Conservation (phyloP, 139 green algal genomes). For the Limnomonas spitsbergensis region DNA sequence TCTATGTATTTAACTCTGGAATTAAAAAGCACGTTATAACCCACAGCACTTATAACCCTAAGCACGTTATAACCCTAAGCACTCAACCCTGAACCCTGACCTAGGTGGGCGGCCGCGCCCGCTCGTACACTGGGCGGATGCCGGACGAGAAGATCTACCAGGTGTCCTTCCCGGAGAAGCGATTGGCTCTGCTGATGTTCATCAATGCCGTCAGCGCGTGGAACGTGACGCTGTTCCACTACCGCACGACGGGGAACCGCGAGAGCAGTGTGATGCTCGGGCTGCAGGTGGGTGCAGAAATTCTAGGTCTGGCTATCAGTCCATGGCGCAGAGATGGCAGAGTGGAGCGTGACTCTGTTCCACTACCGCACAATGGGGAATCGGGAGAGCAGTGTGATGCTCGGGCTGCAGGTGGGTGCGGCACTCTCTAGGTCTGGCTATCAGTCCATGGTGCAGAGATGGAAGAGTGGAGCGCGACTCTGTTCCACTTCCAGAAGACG, state of each 20-base stretch:
- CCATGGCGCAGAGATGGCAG: slow-evolving; percentile 48
- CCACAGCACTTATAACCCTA: too few relatives aligned
- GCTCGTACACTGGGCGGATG: slow-evolving; percentile 57
- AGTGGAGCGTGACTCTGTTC: background rate
- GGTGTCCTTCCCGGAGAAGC: slow-evolving; percentile 89
- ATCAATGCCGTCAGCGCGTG: slow-evolving; percentile 75
- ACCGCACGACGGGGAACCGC: slow-evolving; percentile 80
- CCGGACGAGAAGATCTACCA: slow-evolving; percentile 35
- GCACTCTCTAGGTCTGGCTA: slow-evolving; percentile 33
- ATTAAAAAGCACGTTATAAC: too few relatives aligned
- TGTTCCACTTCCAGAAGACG: background rate
- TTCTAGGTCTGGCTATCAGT: slow-evolving; percentile 73
- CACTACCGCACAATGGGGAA: too few relatives aligned
- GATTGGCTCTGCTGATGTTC: slow-evolving; percentile 83
- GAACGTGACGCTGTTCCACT: slow-evolving; percentile 97
- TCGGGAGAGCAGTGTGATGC: too few relatives aligned
- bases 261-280: slow-evolving; percentile 53
- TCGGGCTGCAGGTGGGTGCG: too few relatives aligned
- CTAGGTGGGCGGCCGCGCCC: slow-evolving; percentile 68
- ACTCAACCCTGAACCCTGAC: too few relatives aligned
- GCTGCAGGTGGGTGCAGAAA: slow-evolving; percentile 55
- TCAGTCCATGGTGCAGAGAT: slow-evolving; percentile 38
- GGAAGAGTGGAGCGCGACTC: background rate
- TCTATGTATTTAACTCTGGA: too few relatives aligned
- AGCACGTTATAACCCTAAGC: too few relatives aligned